Base-by-base conservation (phyloP, 495 filamentous ascomycete species). In the Penicillium dipodomyicola region DNA sequence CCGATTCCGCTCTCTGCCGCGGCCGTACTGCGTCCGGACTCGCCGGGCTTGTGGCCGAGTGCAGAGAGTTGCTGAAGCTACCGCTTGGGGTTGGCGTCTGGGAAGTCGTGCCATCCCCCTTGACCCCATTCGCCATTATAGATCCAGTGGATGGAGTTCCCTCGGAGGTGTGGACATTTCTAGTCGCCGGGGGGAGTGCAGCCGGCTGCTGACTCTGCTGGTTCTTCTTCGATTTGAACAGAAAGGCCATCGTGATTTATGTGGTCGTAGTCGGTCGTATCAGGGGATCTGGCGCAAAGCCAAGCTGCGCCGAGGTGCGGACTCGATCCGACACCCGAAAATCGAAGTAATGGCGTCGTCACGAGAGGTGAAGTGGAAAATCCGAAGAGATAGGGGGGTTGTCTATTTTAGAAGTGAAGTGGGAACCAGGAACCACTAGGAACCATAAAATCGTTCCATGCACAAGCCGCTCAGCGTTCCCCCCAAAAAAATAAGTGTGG, bases 11-110 rank as follows among this genome's bases (percentile, higher is more conserved):
- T 63, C 78, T 69, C 47, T 77, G 80, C 62, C 80, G 80, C 61
- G 76, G 57, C 44, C 72, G 72, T 44, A 72, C 75, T 32, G 74
- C 73, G 50, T 86, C 84, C 20, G 81, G 80, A 58, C 79, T 84
- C 33, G 56, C 73, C 20, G 69, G 63, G 52, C 74, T 78, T 15
- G 71, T 72, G 8, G 86, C 71, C 4, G 81, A 83, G 58, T 80
- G 84, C 33, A 87, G 58, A 3, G 85, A 87, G 64, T 83, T 84
- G 67, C 85, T 88, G 52, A 83, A 82, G 52, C 84, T 87, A 60
- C 78, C 80, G 51, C 79, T 80, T 14, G 85, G 86, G 2, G 84
- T 86, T 25, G 83, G 80, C 15, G 81, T 83, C 52, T 80, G 77
- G 6, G 71, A 72, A 50, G 53, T 58, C 20, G 65, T 67, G 27